phyloP scores from a whole-genome alignment of 2,329 filamentous ascomycete genomes.

The Bisporella sp. region DNA sequence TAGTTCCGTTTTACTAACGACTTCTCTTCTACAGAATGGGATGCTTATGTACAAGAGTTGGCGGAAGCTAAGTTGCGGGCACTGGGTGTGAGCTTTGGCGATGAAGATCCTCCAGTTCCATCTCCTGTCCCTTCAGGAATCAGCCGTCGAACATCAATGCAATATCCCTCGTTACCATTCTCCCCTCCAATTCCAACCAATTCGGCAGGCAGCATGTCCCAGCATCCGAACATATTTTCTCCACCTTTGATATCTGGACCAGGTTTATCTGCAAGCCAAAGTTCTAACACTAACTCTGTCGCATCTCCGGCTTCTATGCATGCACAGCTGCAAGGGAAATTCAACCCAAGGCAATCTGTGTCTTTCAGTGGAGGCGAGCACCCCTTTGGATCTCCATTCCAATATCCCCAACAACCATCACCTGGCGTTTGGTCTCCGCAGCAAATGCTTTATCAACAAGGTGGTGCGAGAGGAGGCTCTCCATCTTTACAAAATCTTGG shows the following conservation, averaged over 20 bases:
- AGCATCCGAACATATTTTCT: slow-evolving; percentile 47
- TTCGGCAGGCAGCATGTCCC: slow-evolving; percentile 67
- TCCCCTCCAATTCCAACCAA: slow-evolving; percentile 77
- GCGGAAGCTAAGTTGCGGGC: slow-evolving; percentile 90
- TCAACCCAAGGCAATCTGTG: slow-evolving; percentile 66
- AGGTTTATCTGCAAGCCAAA: slow-evolving; percentile 53
- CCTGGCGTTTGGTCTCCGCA: slow-evolving; percentile 52
- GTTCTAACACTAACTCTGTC: slow-evolving; percentile 56
- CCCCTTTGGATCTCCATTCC: slow-evolving; percentile 59
- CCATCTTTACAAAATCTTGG: slow-evolving; percentile 52
- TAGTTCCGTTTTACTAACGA: slow-evolving; percentile 5
- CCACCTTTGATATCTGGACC: slow-evolving; percentile 50
- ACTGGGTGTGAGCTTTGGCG: slow-evolving; percentile 75
- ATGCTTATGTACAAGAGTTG: slow-evolving; percentile 73
- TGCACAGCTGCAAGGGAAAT: slow-evolving; percentile 45
- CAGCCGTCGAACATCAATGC: slow-evolving; percentile 58
- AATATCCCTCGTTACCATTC: slow-evolving; percentile 70
- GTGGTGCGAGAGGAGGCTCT: slow-evolving; percentile 50
- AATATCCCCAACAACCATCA: slow-evolving; percentile 56
- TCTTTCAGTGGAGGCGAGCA: slow-evolving; percentile 53
- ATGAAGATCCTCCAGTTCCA: slow-evolving; percentile 61
- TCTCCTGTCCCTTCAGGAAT: slow-evolving; percentile 59
- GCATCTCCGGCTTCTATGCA: slow-evolving; percentile 69
- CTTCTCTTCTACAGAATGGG: slow-evolving; percentile 43
- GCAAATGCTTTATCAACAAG: slow-evolving; percentile 44